These are phyloP conservation scores for Sporothrix globosa DNA, from an alignment of 2,329 filamentous ascomycete genomes.

Conservation along the genomic window DNA sequence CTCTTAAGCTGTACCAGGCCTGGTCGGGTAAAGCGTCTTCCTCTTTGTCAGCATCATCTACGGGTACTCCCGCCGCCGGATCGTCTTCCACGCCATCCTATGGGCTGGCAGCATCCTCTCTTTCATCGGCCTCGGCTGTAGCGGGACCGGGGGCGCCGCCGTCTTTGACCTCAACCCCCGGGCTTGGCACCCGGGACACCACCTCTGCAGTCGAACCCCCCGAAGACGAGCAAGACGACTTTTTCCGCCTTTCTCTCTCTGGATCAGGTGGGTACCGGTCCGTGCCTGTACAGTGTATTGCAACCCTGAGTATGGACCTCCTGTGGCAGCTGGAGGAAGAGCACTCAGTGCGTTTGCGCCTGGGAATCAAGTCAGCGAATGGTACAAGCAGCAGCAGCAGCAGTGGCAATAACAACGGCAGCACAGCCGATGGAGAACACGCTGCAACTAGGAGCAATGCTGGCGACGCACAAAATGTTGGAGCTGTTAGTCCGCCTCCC, in stretches of 20 bases:
- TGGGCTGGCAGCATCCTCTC: not conserved
- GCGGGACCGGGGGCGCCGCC: not conserved
- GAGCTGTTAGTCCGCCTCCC: slow-evolving; percentile 1
- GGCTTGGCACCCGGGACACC: not conserved
- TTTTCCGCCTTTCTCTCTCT: slow-evolving; percentile 47
- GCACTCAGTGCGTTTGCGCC: slow-evolving; percentile 38
- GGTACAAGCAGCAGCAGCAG: not conserved
- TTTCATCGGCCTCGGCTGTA: slow-evolving; percentile 9
- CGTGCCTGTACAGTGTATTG: slow-evolving; percentile 46
- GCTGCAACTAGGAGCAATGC: not conserved
- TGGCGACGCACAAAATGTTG: not conserved
- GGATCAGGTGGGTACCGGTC: slow-evolving; percentile 51
- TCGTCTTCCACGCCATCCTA: not conserved
- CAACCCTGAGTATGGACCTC: slow-evolving; percentile 53
- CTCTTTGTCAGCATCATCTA: slow-evolving; percentile 16
- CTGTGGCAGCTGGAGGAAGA: slow-evolving; percentile 52
- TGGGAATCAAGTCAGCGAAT: slow-evolving; percentile 27
- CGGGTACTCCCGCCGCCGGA: not conserved
- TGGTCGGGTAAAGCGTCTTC: slow-evolving; percentile 33
- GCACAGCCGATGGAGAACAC: not conserved
- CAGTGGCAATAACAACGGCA: slow-evolving; percentile 10
- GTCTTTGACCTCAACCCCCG: not conserved
- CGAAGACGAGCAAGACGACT: slow-evolving; percentile 41
- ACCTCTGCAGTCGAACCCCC: slow-evolving; percentile 28
- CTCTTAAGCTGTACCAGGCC: slow-evolving; percentile 42